Evolutionary conservation across 1,284 basidiomycete genomes (phyloP).

Genomic region (Pseudozyma pruni): DNA sequence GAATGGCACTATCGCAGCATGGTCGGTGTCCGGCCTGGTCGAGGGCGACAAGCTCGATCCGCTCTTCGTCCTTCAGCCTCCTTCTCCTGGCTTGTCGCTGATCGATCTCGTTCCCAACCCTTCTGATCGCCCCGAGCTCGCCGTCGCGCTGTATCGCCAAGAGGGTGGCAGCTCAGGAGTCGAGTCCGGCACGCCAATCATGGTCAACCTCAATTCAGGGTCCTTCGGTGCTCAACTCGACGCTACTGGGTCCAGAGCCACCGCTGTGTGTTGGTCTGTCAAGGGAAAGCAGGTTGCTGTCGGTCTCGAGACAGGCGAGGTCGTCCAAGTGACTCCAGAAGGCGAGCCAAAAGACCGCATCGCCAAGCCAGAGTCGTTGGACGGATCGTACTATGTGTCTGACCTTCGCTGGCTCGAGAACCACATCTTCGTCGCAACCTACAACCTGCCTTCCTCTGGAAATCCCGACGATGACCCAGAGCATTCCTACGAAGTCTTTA

Average conservation of each 20-base stretch:
- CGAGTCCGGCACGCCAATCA: conserved; percentile 33
- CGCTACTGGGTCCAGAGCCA: conserved; percentile 28
- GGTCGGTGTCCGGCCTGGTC: conserved; percentile 34
- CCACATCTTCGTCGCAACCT: conserved; percentile 77
- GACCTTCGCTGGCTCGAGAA: conserved; percentile 78
- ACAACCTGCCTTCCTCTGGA: conserved; percentile 69
- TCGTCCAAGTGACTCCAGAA: conserved; percentile 76
- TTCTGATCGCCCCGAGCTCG: conserved; percentile 67
- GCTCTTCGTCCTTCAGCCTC: conserved; percentile 39
- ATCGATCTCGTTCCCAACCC: conserved; percentile 70
- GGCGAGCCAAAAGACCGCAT: conserved; percentile 75
- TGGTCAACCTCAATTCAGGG: conserved; percentile 49
- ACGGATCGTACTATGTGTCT: conserved; percentile 71
- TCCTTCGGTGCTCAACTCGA: conserved; percentile 42
- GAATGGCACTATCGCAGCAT: conserved; percentile 53
- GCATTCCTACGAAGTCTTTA: conserved; percentile 74
- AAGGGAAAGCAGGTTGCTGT: conserved; percentile 86
- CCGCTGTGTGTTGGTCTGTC: conserved; percentile 80
- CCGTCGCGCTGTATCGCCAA: conserved; percentile 66
- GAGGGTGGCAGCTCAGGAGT: conserved; percentile 66
- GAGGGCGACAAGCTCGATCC: conserved; percentile 34
- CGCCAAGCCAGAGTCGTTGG: conserved; percentile 71
- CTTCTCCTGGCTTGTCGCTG: conserved; percentile 36
- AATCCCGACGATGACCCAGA: conserved; percentile 55
- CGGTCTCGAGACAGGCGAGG: conserved; percentile 77